These are phyloP conservation scores for Metschnikowia baotianmanensis DNA, from an alignment of 805 yeast genomes.

Conservation along the genomic window DNA sequence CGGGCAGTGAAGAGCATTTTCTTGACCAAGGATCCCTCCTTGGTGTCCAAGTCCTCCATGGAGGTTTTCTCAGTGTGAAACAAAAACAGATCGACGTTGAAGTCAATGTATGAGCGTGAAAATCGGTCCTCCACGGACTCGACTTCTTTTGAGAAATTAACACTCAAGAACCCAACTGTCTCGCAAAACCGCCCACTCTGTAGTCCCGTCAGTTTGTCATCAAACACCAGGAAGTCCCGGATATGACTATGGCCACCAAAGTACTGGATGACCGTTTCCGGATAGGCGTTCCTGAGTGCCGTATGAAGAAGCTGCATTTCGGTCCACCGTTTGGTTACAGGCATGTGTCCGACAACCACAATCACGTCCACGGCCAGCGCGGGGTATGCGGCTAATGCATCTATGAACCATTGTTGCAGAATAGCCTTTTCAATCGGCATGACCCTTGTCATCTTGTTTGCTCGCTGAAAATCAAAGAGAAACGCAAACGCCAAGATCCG, in stretches of 20 bases:
- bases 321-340: constrained; percentile 50
- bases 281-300: constrained; percentile 55
- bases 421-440: constrained; percentile 56
- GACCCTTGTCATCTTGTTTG: constrained; percentile 61
- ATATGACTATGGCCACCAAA: constrained; percentile 96
- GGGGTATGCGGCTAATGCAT: constrained; percentile 34
- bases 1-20: constrained; percentile 44
- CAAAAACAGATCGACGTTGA: constrained; percentile 67
- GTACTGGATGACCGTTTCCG: constrained; percentile 68
- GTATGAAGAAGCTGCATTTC: constrained; percentile 50
- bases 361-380: constrained; percentile 55
- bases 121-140: constrained; percentile 21
- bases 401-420: constrained; percentile 62
- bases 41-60: constrained; percentile 47
- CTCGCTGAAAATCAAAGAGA: constrained; percentile 68
- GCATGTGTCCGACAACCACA: constrained; percentile 77
- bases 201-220: constrained; percentile 66
- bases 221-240: constrained; percentile 74
- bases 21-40: constrained; percentile 49
- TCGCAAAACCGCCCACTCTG: constrained; percentile 94
- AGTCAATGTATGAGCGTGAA: constrained; percentile 76
- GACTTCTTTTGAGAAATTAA: constrained; percentile 32
- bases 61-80: constrained; percentile 50
- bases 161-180: constrained; percentile 84
- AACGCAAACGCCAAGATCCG: constrained; percentile 73